Evolutionary conservation across 257 asterid species (phyloP).

Genomic region (Plantago elongata): DNA sequence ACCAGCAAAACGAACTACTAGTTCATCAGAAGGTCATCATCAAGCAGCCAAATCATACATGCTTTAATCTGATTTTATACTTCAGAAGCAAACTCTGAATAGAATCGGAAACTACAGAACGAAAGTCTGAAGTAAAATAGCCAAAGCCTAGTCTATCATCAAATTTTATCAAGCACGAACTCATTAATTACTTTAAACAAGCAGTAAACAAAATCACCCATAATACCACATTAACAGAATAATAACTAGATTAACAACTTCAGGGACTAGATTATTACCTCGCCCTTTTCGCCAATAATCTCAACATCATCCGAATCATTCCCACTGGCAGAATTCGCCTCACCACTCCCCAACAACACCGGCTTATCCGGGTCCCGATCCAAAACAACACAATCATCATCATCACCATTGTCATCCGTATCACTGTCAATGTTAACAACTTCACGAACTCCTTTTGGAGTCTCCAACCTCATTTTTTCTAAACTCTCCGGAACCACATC

Average conservation of each 20-base stretch:
- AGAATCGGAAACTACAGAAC: not conserved
- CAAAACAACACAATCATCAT: constrained; percentile 75
- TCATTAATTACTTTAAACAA: not conserved
- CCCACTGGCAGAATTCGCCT: constrained; percentile 13
- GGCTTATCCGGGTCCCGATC: constrained; percentile 66
- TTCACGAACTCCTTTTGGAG: constrained; percentile 15
- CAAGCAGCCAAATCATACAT: not conserved
- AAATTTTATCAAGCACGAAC: not conserved
- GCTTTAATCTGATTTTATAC: not conserved
- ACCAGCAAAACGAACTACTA: not conserved
- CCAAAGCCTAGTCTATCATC: not conserved
- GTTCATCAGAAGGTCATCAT: not conserved
- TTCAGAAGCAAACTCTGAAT: not conserved
- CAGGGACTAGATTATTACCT: constrained; percentile 37
- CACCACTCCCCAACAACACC: constrained; percentile 22
- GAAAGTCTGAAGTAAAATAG: not conserved
- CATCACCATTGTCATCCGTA: constrained; percentile 30
- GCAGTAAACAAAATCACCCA: not conserved
- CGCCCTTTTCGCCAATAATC: constrained; percentile 77
- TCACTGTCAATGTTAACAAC: not conserved
- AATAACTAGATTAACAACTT: not conserved
- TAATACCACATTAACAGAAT: not conserved
- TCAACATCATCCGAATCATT: constrained; percentile 62
- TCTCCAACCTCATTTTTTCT: constrained; percentile 21
- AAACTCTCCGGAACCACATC: constrained; percentile 33